Conservation (phyloP, 176 grass and related monocot species). For the Paspalum vaginatum region DNA sequence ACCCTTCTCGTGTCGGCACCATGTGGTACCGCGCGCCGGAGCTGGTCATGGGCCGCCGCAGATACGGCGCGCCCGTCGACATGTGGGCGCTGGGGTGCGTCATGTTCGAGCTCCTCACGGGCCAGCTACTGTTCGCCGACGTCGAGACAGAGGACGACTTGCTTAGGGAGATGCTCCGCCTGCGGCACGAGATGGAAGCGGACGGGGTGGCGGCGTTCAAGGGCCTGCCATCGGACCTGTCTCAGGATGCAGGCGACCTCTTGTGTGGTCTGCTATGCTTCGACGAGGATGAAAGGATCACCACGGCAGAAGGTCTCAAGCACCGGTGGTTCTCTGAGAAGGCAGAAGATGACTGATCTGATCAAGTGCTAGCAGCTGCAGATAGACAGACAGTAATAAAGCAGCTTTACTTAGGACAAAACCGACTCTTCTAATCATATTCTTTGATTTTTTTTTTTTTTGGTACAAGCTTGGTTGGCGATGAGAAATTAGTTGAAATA, state of each 20-base stretch:
- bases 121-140: constrained; percentile 27
- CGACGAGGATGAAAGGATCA: constrained; percentile 12
- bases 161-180: constrained; percentile 15
- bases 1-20: neutral
- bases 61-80: neutral
- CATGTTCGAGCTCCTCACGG: constrained; percentile 21
- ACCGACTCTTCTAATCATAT: neutral
- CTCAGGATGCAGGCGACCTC: constrained; percentile 28
- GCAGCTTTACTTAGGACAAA: neutral
- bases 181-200: neutral
- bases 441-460: neutral
- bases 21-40: constrained; percentile 24
- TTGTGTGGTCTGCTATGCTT: constrained; percentile 44
- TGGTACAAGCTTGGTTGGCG: neutral
- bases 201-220: neutral
- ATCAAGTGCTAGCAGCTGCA: neutral
- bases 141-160: constrained; percentile 1
- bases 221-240: constrained; percentile 5
- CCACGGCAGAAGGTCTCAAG: neutral
- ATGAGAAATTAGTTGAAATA: neutral
- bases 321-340: neutral
- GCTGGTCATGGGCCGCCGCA: neutral
- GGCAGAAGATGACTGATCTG: neutral
- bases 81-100: constrained; percentile 18
- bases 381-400: too few relatives aligned